A percentile compares a stretch with the other conserved stretches of the same genome.
Evolutionary conservation across 108 stramenopile genomes (phyloP).

Genomic region (Aurantiochytrium sp.): DNA sequence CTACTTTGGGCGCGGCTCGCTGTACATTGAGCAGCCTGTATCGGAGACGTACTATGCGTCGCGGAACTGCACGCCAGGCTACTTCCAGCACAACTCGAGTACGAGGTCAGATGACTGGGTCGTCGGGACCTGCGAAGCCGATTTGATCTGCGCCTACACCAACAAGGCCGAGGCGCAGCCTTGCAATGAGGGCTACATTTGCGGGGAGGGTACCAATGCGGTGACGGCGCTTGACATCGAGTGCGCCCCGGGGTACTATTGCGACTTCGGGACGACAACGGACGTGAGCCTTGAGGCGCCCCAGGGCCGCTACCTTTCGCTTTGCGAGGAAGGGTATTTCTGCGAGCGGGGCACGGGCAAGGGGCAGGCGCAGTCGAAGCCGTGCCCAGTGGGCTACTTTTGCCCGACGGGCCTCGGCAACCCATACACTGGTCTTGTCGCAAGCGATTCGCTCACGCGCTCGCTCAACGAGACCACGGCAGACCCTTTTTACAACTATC

Average conservation of each 20-base stretch:
- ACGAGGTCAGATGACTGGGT: constrained; percentile 66
- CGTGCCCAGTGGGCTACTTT: constrained; percentile 64
- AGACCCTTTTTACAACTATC: constrained; percentile 41
- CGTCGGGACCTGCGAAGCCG: constrained; percentile 81
- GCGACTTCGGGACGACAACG: constrained; percentile 76
- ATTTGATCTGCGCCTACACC: constrained; percentile 62
- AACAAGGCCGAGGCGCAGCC: constrained; percentile 57
- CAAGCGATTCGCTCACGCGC: constrained; percentile 67
- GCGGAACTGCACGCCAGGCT: constrained; percentile 75
- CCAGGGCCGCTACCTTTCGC: constrained; percentile 54
- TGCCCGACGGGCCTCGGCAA: constrained; percentile 74
- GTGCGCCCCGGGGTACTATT: constrained; percentile 70
- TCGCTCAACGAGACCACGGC: constrained; percentile 31
- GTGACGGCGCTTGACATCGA: constrained; percentile 41
- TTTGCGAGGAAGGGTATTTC: constrained; percentile 66
- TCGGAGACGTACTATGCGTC: constrained; percentile 59
- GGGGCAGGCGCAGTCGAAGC: constrained; percentile 42
- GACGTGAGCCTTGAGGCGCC: constrained; percentile 64
- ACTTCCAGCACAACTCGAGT: constrained; percentile 65
- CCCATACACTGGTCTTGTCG: constrained; percentile 54
- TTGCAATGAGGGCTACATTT: constrained; percentile 72
- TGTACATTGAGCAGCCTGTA: constrained; percentile 61
- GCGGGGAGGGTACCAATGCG: constrained; percentile 65
- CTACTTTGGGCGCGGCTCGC: constrained; percentile 51
- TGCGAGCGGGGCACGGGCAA: constrained; percentile 66